A percentile compares a stretch with the other conserved stretches of the same genome.
Evolutionary conservation across 177 flowering plant genomes (phyloP).

Genomic region (Tripterygium wilfordii): DNA sequence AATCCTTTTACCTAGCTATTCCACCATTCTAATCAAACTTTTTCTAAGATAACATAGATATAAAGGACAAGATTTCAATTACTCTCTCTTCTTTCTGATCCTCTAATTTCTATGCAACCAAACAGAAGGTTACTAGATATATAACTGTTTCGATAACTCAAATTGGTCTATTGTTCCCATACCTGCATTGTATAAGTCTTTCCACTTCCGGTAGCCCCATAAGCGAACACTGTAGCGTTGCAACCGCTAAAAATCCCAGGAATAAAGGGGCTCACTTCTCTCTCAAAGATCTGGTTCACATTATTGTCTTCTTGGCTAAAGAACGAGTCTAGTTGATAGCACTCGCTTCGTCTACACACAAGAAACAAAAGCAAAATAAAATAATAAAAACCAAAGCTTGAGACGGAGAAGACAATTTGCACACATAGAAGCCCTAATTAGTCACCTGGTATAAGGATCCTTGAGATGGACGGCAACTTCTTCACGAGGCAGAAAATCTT

Average conservation of each 20-base stretch:
- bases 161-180: not conserved
- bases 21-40: no score
- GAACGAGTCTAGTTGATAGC: constrained; percentile 76
- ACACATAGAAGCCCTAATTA: no score
- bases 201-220: constrained; percentile 97
- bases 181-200: constrained; percentile 97
- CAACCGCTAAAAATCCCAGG: constrained; percentile 59
- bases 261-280: constrained; percentile 76
- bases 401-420: not conserved
- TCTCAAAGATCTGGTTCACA: constrained; percentile 47
- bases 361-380: not conserved
- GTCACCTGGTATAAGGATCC: constrained; percentile 44
- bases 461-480: constrained; percentile 75
- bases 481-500: constrained; percentile 18
- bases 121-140: no score
- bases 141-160: no score
- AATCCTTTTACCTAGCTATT: no score
- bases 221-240: constrained; percentile 88
- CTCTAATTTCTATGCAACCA: no score
- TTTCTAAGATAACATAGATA: no score
- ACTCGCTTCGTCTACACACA: constrained; percentile 66
- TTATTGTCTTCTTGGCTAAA: constrained; percentile 59
- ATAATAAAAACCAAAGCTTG: not conserved
- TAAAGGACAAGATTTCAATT: not conserved
- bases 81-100: no score